Evolutionary conservation across 306 rosid species (phyloP), one percentile per base, ranked within the genome.

Genomic region (Datisca glomerata): DNA sequence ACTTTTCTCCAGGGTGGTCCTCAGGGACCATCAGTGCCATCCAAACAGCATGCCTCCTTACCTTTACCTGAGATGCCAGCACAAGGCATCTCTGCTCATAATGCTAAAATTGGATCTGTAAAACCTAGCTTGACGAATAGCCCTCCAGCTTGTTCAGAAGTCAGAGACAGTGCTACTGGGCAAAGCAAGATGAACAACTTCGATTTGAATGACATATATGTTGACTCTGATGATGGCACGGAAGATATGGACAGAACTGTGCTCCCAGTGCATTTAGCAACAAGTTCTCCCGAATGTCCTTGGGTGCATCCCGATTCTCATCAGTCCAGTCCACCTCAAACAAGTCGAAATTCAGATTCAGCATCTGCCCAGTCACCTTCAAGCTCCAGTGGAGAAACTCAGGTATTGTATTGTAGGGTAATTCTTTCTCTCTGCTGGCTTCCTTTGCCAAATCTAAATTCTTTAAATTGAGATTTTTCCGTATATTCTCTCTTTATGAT

Each of bases 301-400:
- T 74, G 93, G 92, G 53, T 56, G 23, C 95, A 70, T 53, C 82
- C 34, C 13, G 86, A 64, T 47, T 81, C 84, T 47, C 96, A 73
- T 51, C 93, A 81, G 63, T 86, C 94, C 42, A 86, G 96, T 58
- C 96, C 94, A 23, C 94, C 96, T 61, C 96, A 81, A 68, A 72
- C 91, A 43, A 86, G 93, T 72, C 68, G 93, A 60, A 75, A 78
- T 61, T 86, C 96, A 53, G 94, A 81, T 70, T 86, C 94, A 63
- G 89, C 80, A 24, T 86, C 86, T 70, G 80, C 92, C 7, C 96
- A 66, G 58, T 86, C 96, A 46, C 96, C 94, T 48, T 66, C 94
- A 56, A 81, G 96, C 64, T 86, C 86, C 27, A 77, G 73, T 54
- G 96, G 96, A 66, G 96, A 86, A 67, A 71, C 86, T 45, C 96